Evolutionary conservation across 306 rosid genomes (phyloP).

Genomic region (Sechiopsis laciniata): DNA sequence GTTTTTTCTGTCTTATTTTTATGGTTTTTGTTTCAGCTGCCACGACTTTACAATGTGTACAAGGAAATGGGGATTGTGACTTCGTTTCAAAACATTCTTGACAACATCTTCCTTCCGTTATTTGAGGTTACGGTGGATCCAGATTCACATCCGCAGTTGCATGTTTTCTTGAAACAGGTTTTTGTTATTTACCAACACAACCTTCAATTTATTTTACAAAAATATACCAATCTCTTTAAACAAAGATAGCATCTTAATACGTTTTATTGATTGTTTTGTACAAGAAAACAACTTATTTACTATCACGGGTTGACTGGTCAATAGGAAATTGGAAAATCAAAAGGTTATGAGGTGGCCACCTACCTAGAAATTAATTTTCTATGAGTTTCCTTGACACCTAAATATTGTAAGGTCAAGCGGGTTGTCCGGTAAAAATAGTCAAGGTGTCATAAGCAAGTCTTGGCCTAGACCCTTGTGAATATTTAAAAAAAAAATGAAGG

Average conservation of each 20-base stretch:
- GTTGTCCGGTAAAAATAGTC: too few relatives aligned
- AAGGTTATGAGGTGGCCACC: too few relatives aligned
- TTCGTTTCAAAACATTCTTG: slow-evolving; percentile 93
- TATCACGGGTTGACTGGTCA: too few relatives aligned
- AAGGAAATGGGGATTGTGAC: slow-evolving; percentile 98
- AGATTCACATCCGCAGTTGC: slow-evolving; percentile 97
- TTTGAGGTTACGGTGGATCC: slow-evolving; percentile 93
- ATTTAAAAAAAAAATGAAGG: too few relatives aligned
- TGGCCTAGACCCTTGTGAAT: too few relatives aligned
- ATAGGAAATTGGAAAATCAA: too few relatives aligned
- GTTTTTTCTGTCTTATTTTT: slow-evolving; percentile 11
- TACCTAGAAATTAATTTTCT: neutral
- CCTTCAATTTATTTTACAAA: neutral
- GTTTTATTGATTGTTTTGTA: too few relatives aligned
- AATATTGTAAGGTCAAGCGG: too few relatives aligned
- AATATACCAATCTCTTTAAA: neutral
- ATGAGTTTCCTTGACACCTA: neutral
- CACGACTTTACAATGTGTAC: slow-evolving; percentile 81
- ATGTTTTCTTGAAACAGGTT: slow-evolving; percentile 92
- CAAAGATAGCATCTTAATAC: too few relatives aligned
- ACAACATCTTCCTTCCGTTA: slow-evolving; percentile 87
- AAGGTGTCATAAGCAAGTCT: too few relatives aligned
- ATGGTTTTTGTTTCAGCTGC: slow-evolving; percentile 52
- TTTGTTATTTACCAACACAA: slow-evolving; percentile 13
- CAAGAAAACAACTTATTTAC: too few relatives aligned